Base-by-base conservation (phyloP, 108 stramenopile genomes). In the Pseudonitzschia multiseries region DNA sequence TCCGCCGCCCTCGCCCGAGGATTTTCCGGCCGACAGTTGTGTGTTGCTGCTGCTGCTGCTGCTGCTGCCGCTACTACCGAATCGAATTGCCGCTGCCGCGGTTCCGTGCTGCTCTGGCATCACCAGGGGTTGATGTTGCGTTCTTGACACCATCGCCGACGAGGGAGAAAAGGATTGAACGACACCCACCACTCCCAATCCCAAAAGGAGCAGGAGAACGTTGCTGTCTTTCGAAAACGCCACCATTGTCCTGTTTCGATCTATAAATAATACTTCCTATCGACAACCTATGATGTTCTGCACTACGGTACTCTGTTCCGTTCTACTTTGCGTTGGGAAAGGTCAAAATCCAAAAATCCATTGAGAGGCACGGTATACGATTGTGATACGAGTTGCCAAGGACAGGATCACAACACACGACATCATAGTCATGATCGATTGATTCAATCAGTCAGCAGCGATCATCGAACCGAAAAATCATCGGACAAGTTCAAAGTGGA, bases 401-500 rank as follows among this genome's bases (percentile, higher is more conserved):
- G n/a, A n/a, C n/a, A n/a, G n/a, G n/a, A 36, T 36, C 36, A 36
- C 6, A 36, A 36, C 2, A 36, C 2, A 36, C 36, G 6, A 5
- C 36, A 5, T 36, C 50, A 51, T n/a, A 1, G 50, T n/a, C n/a
- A 51, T 51, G 50, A 4, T 51, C 20, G n/a, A n/a, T n/a, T n/a
- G n/a, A n/a, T n/a, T n/a, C 17, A 51, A 9, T 51, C 50, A 51
- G 50, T 3, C 6, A 3, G 46, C 4, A 2, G 46, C 18, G 46
- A 48, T 48, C 17, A 48, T 48, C 18, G 46, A 48, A 18, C 1
- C 14, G 14, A 14, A 18, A 48, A 48, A 48, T 48, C 46, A 48
- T 48, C 46, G 46, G 46, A 14, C 46, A 48, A 48, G 46, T 48
- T 48, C 54, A 22, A 56, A 56, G 54, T 56, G 54, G 54, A 56